phyloP scores from a whole-genome alignment of 1,284 basidiomycete species.

The Cerioporus squamosus region DNA sequence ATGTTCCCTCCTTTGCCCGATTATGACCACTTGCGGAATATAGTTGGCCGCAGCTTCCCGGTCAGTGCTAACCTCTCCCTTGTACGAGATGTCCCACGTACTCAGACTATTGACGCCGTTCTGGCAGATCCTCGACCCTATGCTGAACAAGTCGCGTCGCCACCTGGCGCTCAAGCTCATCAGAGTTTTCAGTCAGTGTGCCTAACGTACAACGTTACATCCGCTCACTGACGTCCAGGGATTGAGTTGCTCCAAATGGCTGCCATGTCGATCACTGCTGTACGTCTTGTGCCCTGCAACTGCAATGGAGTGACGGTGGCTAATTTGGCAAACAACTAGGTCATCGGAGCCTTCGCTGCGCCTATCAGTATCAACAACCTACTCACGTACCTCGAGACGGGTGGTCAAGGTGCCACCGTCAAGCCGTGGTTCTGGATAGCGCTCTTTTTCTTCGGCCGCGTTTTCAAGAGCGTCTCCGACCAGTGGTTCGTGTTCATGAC shows the following conservation, averaged over 20 bases:
- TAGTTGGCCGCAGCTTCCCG: constrained; percentile 41
- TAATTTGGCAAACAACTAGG: constrained; percentile 21
- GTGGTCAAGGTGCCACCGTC: constrained; percentile 40
- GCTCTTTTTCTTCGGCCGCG: constrained; percentile 63
- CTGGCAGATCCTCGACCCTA: constrained; percentile 39
- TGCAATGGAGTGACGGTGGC: background rate
- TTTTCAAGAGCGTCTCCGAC: constrained; percentile 41
- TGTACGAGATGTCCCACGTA: background rate
- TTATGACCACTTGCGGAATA: constrained; percentile 46
- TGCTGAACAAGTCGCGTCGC: constrained; percentile 23
- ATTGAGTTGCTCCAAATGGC: constrained; percentile 28
- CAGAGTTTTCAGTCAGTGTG: constrained; percentile 28
- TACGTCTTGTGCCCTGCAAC: background rate
- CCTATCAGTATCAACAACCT: constrained; percentile 50
- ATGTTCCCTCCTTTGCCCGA: constrained; percentile 50
- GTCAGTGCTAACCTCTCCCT: too few species aligned
- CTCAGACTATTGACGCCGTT: too few species aligned
- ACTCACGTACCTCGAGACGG: constrained; percentile 39
- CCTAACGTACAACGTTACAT: background rate
- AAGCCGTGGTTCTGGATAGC: constrained; percentile 67
- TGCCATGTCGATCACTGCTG: constrained; percentile 22
- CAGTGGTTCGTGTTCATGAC: constrained; percentile 45
- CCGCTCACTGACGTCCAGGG: constrained; percentile 13
- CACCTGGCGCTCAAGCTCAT: constrained; percentile 35
- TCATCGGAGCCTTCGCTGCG: constrained; percentile 38